Evolutionary conservation across 768 basidiomycete species (phyloP), one percentile per base, ranked within the genome.

Genomic region (Trametes elegans): DNA sequence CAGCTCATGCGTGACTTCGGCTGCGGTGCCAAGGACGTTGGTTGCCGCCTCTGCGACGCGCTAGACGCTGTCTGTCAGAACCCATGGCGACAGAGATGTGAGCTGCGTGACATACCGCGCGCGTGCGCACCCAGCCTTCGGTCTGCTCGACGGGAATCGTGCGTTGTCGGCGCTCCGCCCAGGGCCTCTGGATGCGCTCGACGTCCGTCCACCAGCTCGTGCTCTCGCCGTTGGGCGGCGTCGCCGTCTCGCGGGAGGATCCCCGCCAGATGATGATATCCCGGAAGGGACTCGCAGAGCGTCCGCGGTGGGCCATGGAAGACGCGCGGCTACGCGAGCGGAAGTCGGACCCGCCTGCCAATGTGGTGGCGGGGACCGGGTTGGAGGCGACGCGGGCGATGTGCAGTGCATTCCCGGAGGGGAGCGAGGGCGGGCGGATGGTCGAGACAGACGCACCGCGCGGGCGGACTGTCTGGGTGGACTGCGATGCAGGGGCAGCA

Each of bases 1-100:
- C 0, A 71, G 67, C 53, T 81, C 81, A 58, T 80, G 80, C 0
- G 70, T 64, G 5, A 80, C 62, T 29, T 77, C 73, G 1, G 65
- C 69, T 0, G 74, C 66, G 3, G 71, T 71, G 27, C 75, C 78
- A 19, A 82, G 66, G 3, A 77, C 72, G 14, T 76, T 70, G 0
- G 57, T 63, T 0, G 56, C 41, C 8, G 66, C 65, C 24, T 66
- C 59, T 9, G 60, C 53, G 3, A 61, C 63, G n/a, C 63, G 66
- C 65, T 67, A n/a, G n/a, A n/a, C n/a, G n/a, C n/a, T n/a, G n/a
- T n/a, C n/a, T n/a, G n/a, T n/a, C n/a, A n/a, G n/a, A n/a, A n/a
- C n/a, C n/a, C n/a, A n/a, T n/a, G n/a, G n/a, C n/a, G n/a, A n/a
- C n/a, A n/a, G n/a, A 26, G 11, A 10, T 5, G 27, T 4, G 7